These are phyloP conservation scores for Capronia coronata DNA, from an alignment of 2,329 filamentous ascomycete genomes.

Conservation along the genomic window DNA sequence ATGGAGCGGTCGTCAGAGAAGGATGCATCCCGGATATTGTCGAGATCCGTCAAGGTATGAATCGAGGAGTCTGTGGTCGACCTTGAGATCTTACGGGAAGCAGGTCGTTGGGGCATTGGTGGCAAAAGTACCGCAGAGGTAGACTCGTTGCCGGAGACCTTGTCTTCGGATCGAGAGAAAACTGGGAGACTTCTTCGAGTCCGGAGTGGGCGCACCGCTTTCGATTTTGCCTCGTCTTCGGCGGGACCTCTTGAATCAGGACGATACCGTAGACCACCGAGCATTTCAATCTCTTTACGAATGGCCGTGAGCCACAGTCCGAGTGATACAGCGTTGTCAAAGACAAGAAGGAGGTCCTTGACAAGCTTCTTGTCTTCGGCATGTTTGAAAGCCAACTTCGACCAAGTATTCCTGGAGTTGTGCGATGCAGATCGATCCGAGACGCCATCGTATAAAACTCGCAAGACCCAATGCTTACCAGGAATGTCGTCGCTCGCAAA, in stretches of 20 bases:
- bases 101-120: slow-evolving; percentile 8
- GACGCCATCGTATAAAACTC: slow-evolving; percentile 35
- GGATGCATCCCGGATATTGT: slow-evolving; percentile 12
- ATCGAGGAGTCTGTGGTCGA: slow-evolving; percentile 44
- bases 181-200: slow-evolving; percentile 18
- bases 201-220: slow-evolving; percentile 7
- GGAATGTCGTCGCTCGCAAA: slow-evolving; percentile 47
- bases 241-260: slow-evolving; percentile 31
- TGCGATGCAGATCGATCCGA: slow-evolving; percentile 22
- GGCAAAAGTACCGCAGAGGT: slow-evolving; percentile 9
- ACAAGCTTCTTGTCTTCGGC: slow-evolving; percentile 33
- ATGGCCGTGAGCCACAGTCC: slow-evolving; percentile 42
- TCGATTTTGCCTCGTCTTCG: slow-evolving; percentile 10
- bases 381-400: slow-evolving; percentile 37
- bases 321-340: slow-evolving; percentile 41
- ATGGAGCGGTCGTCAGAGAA: slow-evolving; percentile 18
- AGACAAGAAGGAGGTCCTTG: slow-evolving; percentile 40
- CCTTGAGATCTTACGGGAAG: slow-evolving; percentile 12
- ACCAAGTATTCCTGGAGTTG: slow-evolving; percentile 31
- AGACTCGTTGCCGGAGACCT: no score
- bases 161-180: slow-evolving; percentile 9
- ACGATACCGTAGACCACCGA: slow-evolving; percentile 42
- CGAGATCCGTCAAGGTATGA: slow-evolving; percentile 25
- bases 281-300: slow-evolving; percentile 41
- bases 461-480: slow-evolving; percentile 45